Base-by-base conservation (phyloP, 495 filamentous ascomycete species). In the Hypomontagnella submonticulosa region DNA sequence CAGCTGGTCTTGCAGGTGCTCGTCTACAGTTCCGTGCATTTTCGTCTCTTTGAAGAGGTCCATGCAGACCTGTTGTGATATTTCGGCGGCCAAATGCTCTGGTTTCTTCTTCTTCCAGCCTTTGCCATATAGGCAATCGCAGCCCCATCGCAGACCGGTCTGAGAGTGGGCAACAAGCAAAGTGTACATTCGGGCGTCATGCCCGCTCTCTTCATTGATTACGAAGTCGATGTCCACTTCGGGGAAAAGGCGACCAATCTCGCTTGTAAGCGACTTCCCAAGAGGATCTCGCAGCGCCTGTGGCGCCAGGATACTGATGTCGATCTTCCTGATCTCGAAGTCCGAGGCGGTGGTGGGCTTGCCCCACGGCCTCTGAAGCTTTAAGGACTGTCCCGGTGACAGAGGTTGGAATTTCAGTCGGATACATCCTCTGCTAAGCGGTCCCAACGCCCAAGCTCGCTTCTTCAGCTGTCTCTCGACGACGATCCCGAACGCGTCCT, bases 1-100 rank as follows among this genome's bases (percentile, higher is more conserved):
- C 48, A 96, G 67, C 68, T 96, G 92, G 74, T 96, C 92, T 72
- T 90, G 84, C 71, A 93, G 84, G 66, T 87, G 79, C 69, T 86
- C 83, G 72, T 96, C 92, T 6, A 92, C 85, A 18, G 79, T 80
- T 4, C 84, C 84, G 0, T 81, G 82, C 40, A 77, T 72, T 7
- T 69, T 61, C 4, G 91, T 70, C 67, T 92, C 89, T 4, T 75
- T 69, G 23, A 84, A 76, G 32, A 95, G 79, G 12, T 84, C 80
- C 43, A 76, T 78, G n/a, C 86, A 79, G 18, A 91, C 85, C 33
- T 74, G 76, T 23, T 75, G 61, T 18, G 81, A 74, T n/a, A 85
- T 72, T 44, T 75, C 73, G 16, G 67, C 63, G 42, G 71, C 73
- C 37, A 81, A 36, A 4, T 73, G 64, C 48, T 78, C 81, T 32